phyloP scores from a whole-genome alignment of 495 filamentous ascomycete genomes.

The Monascus purpureus region DNA sequence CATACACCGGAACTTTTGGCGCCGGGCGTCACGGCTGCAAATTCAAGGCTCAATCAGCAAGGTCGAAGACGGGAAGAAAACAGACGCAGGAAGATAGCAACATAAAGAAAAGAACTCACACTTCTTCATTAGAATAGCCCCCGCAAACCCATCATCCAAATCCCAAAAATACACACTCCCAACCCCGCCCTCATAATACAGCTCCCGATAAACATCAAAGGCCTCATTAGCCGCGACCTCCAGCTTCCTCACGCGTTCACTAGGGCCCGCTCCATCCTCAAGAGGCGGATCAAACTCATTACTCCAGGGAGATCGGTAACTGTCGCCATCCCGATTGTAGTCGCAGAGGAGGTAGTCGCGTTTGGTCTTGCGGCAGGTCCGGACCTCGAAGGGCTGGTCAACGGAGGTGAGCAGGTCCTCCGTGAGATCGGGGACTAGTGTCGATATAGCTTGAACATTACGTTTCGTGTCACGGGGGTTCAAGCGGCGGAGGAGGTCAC shows the following conservation, averaged over 20 bases:
- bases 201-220: constrained; percentile 90
- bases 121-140: constrained; percentile 92
- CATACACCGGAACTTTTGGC: constrained; percentile 70
- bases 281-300: constrained; percentile 93
- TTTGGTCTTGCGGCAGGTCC: constrained; percentile 72
- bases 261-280: constrained; percentile 64
- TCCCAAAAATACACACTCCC: constrained; percentile 98
- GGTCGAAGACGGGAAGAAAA: neutral
- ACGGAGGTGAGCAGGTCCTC: constrained; percentile 97
- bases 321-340: constrained; percentile 98
- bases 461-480: constrained; percentile 78
- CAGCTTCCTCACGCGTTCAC: constrained; percentile 79
- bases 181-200: constrained; percentile 97
- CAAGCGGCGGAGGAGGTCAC: constrained; percentile 95
- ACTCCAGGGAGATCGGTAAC: constrained; percentile 92
- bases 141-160: constrained; percentile 94
- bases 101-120: constrained; percentile 30
- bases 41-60: constrained; percentile 2
- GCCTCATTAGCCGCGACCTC: constrained; percentile 89
- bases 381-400: constrained; percentile 82
- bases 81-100: no score
- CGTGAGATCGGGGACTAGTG: constrained; percentile 75
- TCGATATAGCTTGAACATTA: constrained; percentile 76
- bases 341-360: constrained; percentile 97
- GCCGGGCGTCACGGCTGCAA: constrained; percentile 46